These are phyloP conservation scores for Henckelia pumila DNA, from an alignment of 257 asterid genomes.

Conservation along the genomic window DNA sequence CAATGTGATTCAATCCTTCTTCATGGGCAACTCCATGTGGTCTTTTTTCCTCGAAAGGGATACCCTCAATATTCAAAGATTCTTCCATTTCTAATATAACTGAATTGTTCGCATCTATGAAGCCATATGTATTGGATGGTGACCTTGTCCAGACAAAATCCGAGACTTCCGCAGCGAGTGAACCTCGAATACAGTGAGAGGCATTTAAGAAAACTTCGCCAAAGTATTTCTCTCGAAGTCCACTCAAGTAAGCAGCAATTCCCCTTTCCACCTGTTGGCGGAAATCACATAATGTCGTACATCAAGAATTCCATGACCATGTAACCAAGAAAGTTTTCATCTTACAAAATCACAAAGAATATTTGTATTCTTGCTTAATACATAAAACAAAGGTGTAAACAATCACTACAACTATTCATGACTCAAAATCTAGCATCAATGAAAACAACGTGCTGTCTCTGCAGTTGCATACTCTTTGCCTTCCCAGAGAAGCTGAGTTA, in stretches of 20 bases:
- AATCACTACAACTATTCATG: constrained; percentile 5
- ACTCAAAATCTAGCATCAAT: not conserved
- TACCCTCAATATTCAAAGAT: constrained; percentile 35
- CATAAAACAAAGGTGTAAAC: constrained; percentile 4
- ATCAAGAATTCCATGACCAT: constrained; percentile 27
- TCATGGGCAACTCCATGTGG: constrained; percentile 43
- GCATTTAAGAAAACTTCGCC: constrained; percentile 93
- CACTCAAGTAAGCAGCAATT: constrained; percentile 75
- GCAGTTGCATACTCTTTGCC: no score
- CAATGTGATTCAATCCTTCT: constrained; percentile 88
- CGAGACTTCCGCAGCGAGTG: constrained; percentile 36
- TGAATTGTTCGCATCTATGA: constrained; percentile 35
- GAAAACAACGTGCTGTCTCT: not conserved
- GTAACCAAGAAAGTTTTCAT: constrained; percentile 9
- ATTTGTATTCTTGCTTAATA: not conserved
- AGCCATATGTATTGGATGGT: constrained; percentile 31
- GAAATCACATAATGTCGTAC: constrained; percentile 24
- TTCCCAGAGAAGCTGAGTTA: not conserved
- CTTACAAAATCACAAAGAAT: constrained; percentile 6
- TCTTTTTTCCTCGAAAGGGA: constrained; percentile 31
- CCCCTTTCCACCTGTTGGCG: constrained; percentile 91
- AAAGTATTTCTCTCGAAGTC: constrained; percentile 86
- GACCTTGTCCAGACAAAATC: constrained; percentile 38
- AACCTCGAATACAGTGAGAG: constrained; percentile 57
- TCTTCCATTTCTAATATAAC: constrained; percentile 37